Evolutionary conservation across 495 filamentous ascomycete genomes (phyloP), one percentile per base, ranked within the genome.

Genomic region (Hypoxylon perforatum): DNA sequence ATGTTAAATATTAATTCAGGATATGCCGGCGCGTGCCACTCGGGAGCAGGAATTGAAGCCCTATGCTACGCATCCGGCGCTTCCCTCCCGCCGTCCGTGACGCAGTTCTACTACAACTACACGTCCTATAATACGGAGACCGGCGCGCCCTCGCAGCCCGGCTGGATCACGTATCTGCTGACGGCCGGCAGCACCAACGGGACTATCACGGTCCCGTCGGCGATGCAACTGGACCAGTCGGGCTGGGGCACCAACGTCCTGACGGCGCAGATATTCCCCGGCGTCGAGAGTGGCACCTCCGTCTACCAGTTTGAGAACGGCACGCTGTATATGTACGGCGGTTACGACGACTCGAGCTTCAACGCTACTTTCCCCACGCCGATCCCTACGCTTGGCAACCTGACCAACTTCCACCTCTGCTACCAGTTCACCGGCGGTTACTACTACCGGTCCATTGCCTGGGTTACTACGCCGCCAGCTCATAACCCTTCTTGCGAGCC

Each of bases 401-500:
- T 68, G 21, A 53, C 58, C 4, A 57, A 58, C 38, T 68, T 63
- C 36, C 47, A 57, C 35, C 48, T 68, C 3, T 85, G 82, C 60
- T 67, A 70, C 45, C 80, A 78, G 14, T 75, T 80, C 53, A 75
- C 70, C 36, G 42, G 44, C 8, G 78, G 71, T 3, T 84, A 84
- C 57, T 51, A 59, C 46, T 83, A 83, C 58, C 48, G 65, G 18
- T 78, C 75, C 1, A 55, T 84, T 30, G 71, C 74, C 44, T 85
- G 80, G 80, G 72, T 75, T 2, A 76, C 80, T 0, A 65, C 71
- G 21, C 61, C 46, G 9, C 57, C 72, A 61, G 76, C 82, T 8
- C 73, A 82, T 71, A 85, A 83, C 64, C 82, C 82, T 3, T 77
- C 76, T 11, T 85, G 82, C 67, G 52, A 71, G 33, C 75, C 76